Conservation (phyloP, 2,329 filamentous ascomycete species). For the Gremmenia infestans region DNA sequence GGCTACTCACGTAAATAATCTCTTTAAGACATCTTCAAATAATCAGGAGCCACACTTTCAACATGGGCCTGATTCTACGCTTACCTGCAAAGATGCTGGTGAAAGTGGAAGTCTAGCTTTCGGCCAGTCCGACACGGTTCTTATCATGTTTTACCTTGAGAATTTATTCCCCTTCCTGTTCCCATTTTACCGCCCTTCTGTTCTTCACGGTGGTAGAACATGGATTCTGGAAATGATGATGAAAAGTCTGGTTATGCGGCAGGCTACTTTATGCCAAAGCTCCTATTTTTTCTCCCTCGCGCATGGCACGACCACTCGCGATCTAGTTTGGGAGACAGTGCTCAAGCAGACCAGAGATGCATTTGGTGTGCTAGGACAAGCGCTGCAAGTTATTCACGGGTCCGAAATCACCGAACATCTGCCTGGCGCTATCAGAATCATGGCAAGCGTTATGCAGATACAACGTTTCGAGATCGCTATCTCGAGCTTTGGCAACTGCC, state of each 20-base stretch:
- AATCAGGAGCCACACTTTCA: background rate
- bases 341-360: constrained; percentile 33
- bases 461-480: constrained; percentile 49
- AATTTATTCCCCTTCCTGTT: constrained; percentile 58
- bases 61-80: constrained; percentile 1
- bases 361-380: constrained; percentile 40
- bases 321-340: constrained; percentile 37
- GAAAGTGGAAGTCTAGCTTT: constrained; percentile 7
- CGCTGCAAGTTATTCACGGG: constrained; percentile 27
- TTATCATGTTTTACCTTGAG: constrained; percentile 57
- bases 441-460: constrained; percentile 49
- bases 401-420: constrained; percentile 14
- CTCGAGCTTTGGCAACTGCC: constrained; percentile 44
- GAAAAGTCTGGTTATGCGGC: constrained; percentile 50
- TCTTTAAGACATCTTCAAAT: no score
- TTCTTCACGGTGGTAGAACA: constrained; percentile 51
- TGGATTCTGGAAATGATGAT: constrained; percentile 57
- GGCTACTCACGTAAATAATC: no score
- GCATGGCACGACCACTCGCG: constrained; percentile 15
- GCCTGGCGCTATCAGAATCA: constrained; percentile 32
- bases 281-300: constrained; percentile 48
- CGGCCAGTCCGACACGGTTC: constrained; percentile 24
- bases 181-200: constrained; percentile 54
- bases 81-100: constrained; percentile 5
- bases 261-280: constrained; percentile 49